Base-by-base conservation (phyloP, 177 flowering plant species). In the Tripterygium wilfordii region DNA sequence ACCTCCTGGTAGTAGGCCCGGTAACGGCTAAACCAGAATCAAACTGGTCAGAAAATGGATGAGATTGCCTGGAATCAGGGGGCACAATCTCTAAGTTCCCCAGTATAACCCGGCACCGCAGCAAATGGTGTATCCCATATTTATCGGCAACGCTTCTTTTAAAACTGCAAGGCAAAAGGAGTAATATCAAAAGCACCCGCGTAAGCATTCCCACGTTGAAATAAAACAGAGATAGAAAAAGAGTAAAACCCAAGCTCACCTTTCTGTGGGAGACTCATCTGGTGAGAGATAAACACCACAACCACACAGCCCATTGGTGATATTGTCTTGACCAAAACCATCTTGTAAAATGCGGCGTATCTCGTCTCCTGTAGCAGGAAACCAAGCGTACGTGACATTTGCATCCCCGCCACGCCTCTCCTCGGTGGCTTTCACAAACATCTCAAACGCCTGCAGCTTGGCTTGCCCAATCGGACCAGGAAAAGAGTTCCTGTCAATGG, bases 41-140 rank as follows among this genome's bases (percentile, higher is more conserved):
- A 45, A 69, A 79, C 17, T 65, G 62, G 0, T 48, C 69, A 4
- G 69, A 69, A 58, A 78, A 73, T 13, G 83, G 83, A 26, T 64
- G 55, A 44, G 27, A 53, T 44, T 75, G 83, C 5, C 49, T 33
- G 2, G 85, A 70, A 10, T 78, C 74, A 21, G 66, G 60, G 6
- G 17, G 48, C 5, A 82, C 65, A 40, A 61, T 49, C 69, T 90
- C 97, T 36, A 48, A 9, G n/a, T 69, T 80, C 45, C 97, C 97
- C 65, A 90, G 25, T 26, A 87, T 56, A 26, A 90, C 87, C 1
- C 89, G 94, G 40, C 96, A 90, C 16, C 87, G 75, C 51, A 90
- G 32, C 31, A 87, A 17, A 61, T 85, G 82, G 42, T 64, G 56
- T 6, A 80, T 10, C 5, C 94, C 94, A 50, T 65, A 63, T 38